Evolutionary conservation across 148 eudicot species (phyloP).

Genomic region (Limonium bicolor): DNA sequence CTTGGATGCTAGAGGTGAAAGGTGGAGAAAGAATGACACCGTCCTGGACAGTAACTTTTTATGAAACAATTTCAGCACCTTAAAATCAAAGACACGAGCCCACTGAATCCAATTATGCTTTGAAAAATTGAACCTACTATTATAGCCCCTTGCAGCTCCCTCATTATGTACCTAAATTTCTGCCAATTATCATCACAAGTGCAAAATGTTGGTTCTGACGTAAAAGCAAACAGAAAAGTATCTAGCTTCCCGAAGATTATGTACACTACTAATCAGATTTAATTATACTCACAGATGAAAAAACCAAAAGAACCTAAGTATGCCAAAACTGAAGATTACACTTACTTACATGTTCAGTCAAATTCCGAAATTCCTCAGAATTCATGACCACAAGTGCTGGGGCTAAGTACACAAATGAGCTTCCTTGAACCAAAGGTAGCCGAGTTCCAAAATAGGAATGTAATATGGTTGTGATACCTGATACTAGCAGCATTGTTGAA

Average conservation of each 20-base stretch:
- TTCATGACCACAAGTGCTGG: constrained; percentile 79
- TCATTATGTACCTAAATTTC: constrained; percentile 94
- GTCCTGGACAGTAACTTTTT: not conserved
- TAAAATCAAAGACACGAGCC: constrained; percentile 63
- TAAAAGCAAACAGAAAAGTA: too few species aligned
- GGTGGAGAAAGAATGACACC: not conserved
- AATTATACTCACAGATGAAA: too few species aligned
- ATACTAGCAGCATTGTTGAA: constrained; percentile 71
- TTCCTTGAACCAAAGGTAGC: constrained; percentile 93
- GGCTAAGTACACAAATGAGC: constrained; percentile 91
- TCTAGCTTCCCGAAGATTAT: too few species aligned
- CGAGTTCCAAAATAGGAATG: constrained; percentile 86
- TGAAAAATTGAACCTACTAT: constrained; percentile 78
- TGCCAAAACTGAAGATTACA: not conserved
- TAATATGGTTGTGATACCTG: constrained; percentile 79
- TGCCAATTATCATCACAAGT: too few species aligned
- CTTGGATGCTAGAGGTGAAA: not conserved
- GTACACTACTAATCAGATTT: too few species aligned
- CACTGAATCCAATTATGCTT: constrained; percentile 76
- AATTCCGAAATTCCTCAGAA: constrained; percentile 70
- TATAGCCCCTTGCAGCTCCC: constrained; percentile 92
- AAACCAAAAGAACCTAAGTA: too few species aligned
- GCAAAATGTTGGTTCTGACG: too few species aligned
- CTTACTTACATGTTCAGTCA: constrained; percentile 79
- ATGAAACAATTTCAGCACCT: constrained; percentile 29